Base-by-base conservation (phyloP, 2,329 filamentous ascomycete genomes). In the Paraphaeosphaeria minitans region DNA sequence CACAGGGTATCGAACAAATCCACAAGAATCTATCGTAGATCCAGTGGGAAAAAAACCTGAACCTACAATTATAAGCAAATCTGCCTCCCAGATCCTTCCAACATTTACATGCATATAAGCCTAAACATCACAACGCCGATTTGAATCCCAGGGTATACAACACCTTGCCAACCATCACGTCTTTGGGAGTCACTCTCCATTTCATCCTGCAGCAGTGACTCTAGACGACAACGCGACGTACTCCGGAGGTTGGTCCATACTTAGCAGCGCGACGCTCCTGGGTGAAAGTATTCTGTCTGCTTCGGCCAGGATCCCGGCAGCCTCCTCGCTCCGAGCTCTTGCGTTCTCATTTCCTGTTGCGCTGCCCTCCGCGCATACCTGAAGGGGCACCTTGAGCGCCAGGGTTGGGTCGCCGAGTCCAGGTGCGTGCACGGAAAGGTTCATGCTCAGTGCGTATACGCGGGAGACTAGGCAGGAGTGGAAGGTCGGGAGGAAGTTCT, bases 381-480 rank as follows among this genome's bases (percentile, higher is more conserved):
- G 81, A 2, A 83, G 60, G 0, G 81, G 81, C 0, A 82, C 66
- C 55, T 80, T 81, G 43, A 83, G 68, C 8, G 71, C 70, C 33
- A 82, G 55, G 0, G 56, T 65, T 0, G 68, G 63, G 27, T 71
- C 65, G 53, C 78, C 73, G 48, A 80, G 74, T 21, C 79, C 79
- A 0, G 82, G 81, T 12, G 59, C 59, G 4, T 72, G 63, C 51
- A 85, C 81, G 3, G 83, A 81, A 22, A 91, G 74, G 14, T 80
- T 78, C 57, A 91, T 75, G 54, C 86, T 83, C 14, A 92, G 81
- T 4, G 79, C 74, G 72, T 92, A 91, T 19, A 81, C 77, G 53
- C 89, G 82, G n/a, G 85, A 86, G 46, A 87, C 78, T 54, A 91
- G 82, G 72, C 89, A 92, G 41, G 84, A 83, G 77, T 90, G 86